Percentiles rank a stretch among this genome's conserved stretches.
phyloP scores from a whole-genome alignment of 2,329 filamentous ascomycete genomes.

The Aspergillus sp. region DNA sequence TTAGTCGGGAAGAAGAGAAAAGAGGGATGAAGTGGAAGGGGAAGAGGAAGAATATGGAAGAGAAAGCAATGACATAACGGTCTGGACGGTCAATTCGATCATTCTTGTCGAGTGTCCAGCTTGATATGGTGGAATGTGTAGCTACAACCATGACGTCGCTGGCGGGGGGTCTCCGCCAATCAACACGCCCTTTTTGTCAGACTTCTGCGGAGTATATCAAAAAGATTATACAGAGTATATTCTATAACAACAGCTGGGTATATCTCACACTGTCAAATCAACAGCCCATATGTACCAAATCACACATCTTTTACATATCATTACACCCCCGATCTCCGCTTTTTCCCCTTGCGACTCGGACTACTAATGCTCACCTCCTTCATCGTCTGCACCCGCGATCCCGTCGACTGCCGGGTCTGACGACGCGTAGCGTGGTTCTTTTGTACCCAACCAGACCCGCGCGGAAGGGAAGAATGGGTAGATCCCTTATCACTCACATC shows the following conservation, averaged over 20 bases:
- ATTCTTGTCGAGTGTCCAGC: too few relatives aligned
- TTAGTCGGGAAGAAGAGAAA: neutral
- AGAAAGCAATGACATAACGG: neutral
- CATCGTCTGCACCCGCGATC: constrained; percentile 13
- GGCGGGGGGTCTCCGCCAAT: constrained; percentile 4
- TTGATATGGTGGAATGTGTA: neutral
- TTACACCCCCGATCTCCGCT: neutral
- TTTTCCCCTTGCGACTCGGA: constrained; percentile 8
- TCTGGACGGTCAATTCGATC: too few relatives aligned
- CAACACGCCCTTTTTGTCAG: constrained; percentile 9
- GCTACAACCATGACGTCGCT: constrained; percentile 12
- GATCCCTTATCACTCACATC: constrained; percentile 29
- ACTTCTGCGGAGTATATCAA: neutral
- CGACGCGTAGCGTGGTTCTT: constrained; percentile 19
- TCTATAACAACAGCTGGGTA: too few relatives aligned
- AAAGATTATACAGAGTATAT: too few relatives aligned
- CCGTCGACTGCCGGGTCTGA: constrained; percentile 20
- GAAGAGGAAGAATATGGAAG: neutral
- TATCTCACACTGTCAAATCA: too few relatives aligned
- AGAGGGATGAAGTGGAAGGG: neutral
- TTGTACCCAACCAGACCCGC: constrained; percentile 29
- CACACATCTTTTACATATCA: too few relatives aligned
- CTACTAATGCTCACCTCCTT: constrained; percentile 21
- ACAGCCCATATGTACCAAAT: too few relatives aligned
- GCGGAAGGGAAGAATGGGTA: constrained; percentile 26